Evolutionary conservation across 345 rosid species (phyloP).

Genomic region (Barbarea vulgaris): DNA sequence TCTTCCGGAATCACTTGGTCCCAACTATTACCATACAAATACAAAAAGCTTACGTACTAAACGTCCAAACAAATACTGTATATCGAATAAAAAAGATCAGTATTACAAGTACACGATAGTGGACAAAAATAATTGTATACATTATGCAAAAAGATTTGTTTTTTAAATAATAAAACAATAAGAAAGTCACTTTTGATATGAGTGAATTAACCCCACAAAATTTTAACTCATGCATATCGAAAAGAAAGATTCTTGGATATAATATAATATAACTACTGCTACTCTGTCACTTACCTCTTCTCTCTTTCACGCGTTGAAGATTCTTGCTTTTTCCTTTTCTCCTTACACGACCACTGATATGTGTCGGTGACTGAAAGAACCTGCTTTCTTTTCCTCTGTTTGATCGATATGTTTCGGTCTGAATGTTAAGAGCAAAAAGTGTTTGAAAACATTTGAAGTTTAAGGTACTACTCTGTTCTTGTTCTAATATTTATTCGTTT

Average conservation of each 20-base stretch:
- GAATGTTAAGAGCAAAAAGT: neutral
- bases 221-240: constrained; percentile 43
- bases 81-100: neutral
- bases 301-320: constrained; percentile 41
- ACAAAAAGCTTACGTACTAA: constrained; percentile 17
- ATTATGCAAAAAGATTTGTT: constrained; percentile 24
- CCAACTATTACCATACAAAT: constrained; percentile 27
- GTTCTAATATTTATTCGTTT: constrained; percentile 3
- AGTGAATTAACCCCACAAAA: constrained; percentile 31
- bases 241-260: constrained; percentile 37
- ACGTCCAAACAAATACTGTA: constrained; percentile 26
- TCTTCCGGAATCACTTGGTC: constrained; percentile 34
- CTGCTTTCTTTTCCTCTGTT: neutral
- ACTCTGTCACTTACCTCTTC: constrained; percentile 18
- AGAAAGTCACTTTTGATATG: constrained; percentile 27
- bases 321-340: constrained; percentile 30
- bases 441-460: neutral
- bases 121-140: constrained; percentile 5
- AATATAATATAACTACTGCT: constrained; percentile 1
- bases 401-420: neutral
- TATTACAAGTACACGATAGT: neutral
- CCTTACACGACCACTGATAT: constrained; percentile 38
- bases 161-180: neutral
- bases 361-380: constrained; percentile 37
- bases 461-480: constrained; percentile 36